Base-by-base conservation (phyloP, 208 protist genomes). In the Wallacemonas sp. region DNA sequence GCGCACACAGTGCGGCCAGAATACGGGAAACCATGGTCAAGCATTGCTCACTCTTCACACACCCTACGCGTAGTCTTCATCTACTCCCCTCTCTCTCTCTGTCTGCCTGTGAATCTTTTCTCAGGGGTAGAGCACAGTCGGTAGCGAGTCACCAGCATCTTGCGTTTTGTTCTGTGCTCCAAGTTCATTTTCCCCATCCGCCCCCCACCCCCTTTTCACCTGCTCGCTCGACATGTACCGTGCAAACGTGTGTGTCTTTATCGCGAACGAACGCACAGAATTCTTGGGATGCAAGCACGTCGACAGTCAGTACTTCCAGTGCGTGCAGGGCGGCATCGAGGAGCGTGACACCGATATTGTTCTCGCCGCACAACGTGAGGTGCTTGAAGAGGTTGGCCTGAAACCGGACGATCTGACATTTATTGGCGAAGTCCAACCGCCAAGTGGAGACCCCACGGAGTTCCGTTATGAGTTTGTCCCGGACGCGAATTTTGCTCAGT, bases 271-370 rank as follows among this genome's bases (percentile, higher is more conserved):
- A 65, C 68, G 74, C 16, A 65, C 66, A n/a, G 55, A 82, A 46
- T 85, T 92, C 57, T 68, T 94, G 5, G 85, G 71, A 0, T 94
- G 88, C 58, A 61, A 74, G 41, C 78, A 83, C n/a, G 74, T 85
- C n/a, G 26, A 47, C 23, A 58, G 66, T 5, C 54, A 75, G 2
- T 26, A 72, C 46, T 88, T 70, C 64, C 83, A 92, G 56, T 92
- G 79, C 60, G 85, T 94, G 16, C 85, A 94, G 65, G 88, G 88
- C 2, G 88, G 88, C 33, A 77, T 94, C 34, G 88, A 94, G 68
- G 32, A 76, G 34, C 5, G 34, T 4, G 88, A 94, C 48, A 26
- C 17, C 1, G 81, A 90, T 54, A 72, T 91, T 41, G 24, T 84
- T 0, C 33, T 75, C 14, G 85, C 88, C 0, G 88, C 83, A 2